Evolutionary conservation across 768 basidiomycete genomes (phyloP).

Genomic region (Cystofilobasidium macerans): DNA sequence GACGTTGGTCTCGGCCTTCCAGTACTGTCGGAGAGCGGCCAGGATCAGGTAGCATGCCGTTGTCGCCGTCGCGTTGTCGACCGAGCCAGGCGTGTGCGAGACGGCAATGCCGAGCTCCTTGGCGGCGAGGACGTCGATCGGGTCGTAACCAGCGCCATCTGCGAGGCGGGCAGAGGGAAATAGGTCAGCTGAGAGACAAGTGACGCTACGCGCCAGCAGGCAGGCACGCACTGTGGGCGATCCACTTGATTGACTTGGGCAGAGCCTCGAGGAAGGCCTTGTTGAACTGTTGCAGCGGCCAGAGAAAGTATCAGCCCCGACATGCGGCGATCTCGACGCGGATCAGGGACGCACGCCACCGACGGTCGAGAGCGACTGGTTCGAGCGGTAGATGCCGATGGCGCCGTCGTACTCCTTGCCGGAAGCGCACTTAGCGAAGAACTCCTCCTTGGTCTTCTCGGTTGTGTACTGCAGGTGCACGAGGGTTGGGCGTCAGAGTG

Average conservation of each 20-base stretch:
- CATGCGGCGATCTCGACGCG: neutral
- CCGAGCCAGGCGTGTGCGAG: conserved; percentile 81
- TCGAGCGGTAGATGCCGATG: conserved; percentile 59
- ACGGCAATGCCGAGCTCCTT: conserved; percentile 59
- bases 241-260: conserved; percentile 62
- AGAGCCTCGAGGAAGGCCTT: conserved; percentile 61
- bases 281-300: conserved; percentile 51
- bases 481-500: neutral
- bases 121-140: conserved; percentile 65
- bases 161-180: too few relatives aligned
- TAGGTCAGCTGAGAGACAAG: neutral
- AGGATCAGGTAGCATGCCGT: conserved; percentile 74
- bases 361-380: conserved; percentile 16
- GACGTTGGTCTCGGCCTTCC: conserved; percentile 49
- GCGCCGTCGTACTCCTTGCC: conserved; percentile 63
- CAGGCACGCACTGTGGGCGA: conserved; percentile 52
- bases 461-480: conserved; percentile 44
- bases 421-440: conserved; percentile 52
- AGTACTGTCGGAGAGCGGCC: conserved; percentile 62
- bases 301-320: conserved; percentile 44
- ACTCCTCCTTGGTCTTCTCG: conserved; percentile 55
- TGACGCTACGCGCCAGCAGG: neutral
- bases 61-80: conserved; percentile 83
- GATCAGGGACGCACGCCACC: neutral
- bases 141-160: conserved; percentile 82